Evolutionary conservation across 768 basidiomycete genomes (phyloP), one percentile per base, ranked within the genome.

Genomic region (Paxillus rubicundulus): DNA sequence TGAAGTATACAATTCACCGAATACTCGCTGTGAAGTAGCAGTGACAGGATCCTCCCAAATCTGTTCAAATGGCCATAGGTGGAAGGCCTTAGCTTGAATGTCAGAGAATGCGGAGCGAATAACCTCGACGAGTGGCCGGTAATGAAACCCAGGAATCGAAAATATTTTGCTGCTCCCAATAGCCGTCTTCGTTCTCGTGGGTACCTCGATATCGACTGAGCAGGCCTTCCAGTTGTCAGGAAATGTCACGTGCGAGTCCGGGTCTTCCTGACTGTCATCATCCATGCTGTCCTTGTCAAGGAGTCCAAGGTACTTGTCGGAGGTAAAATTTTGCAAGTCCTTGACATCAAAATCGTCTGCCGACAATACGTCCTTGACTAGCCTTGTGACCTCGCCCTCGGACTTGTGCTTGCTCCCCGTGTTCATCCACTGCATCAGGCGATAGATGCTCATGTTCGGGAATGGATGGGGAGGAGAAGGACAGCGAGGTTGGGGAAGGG

Each of bases 351-450:
- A 72, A 27, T 68, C 66, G 5, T 37, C 14, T 6, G 54, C 54
- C 1, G 51, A 24, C 13, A 71, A 27, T 5, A 69, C 69, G 1
- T 71, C 59, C 14, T 64, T 30, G 0, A 69, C 65, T 0, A 74
- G 60, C 5, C 55, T 49, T 14, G 70, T 47, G 0, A 65, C 34
- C 32, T 70, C 69, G 1, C 5, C 17, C 5, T 54, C 24, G 1
- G 71, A 68, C 48, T 72, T 72, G 4, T 16, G 12, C 9, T 39
- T 57, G 3, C 61, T 70, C 0, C 66, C 65, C 17, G 54, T 57
- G 45, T 64, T 65, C 10, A 55, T 41, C 72, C 72, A 72, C 4
- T 45, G n/a, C 64, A 70, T 64, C 13, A 73, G 62, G 0, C 59
- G 57, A 45, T 60, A 69, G 6, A 55, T 47, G 1, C 63, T 52